These are phyloP conservation scores for Perilla frutescens DNA, from an alignment of 257 asterid genomes.

Conservation along the genomic window DNA sequence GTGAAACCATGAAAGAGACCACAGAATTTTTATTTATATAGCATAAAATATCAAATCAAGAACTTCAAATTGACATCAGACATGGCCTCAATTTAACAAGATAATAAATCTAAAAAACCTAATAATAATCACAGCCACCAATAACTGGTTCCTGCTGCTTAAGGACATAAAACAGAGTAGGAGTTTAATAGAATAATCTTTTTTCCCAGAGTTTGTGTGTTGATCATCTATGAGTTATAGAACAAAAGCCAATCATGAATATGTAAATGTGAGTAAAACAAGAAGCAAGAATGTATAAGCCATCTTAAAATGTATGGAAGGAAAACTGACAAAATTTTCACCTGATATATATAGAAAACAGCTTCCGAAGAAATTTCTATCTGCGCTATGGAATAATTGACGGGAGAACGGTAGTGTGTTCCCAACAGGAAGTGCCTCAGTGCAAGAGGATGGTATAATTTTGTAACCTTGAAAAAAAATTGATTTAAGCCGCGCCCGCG, in stretches of 20 bases:
- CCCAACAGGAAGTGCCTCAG: slow-evolving; percentile 85
- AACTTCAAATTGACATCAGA: slow-evolving; percentile 5
- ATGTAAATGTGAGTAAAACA: neutral
- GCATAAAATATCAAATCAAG: slow-evolving; percentile 10
- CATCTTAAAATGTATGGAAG: neutral
- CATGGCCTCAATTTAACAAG: neutral
- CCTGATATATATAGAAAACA: slow-evolving; percentile 80
- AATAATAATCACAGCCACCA: slow-evolving; percentile 2
- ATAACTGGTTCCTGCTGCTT: slow-evolving; percentile 2
- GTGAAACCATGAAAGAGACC: neutral
- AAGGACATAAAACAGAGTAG: neutral
- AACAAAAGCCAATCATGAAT: neutral
- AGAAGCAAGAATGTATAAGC: neutral
- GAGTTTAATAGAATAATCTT: neutral
- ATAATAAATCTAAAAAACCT: neutral
- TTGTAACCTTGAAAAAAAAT: slow-evolving; percentile 61
- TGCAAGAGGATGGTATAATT: slow-evolving; percentile 85
- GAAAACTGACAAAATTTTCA: slow-evolving; percentile 21
- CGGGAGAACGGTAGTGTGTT: slow-evolving; percentile 84
- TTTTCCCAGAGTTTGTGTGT: slow-evolving; percentile 13
- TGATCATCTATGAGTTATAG: neutral
- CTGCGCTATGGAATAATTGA: slow-evolving; percentile 73
- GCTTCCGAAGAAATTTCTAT: slow-evolving; percentile 80
- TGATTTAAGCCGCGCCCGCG: slow-evolving; percentile 43
- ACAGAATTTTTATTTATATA: neutral